Evolutionary conservation across 1,284 basidiomycete species (phyloP), one percentile per base, ranked within the genome.

Genomic region (Serendipita sp.): DNA sequence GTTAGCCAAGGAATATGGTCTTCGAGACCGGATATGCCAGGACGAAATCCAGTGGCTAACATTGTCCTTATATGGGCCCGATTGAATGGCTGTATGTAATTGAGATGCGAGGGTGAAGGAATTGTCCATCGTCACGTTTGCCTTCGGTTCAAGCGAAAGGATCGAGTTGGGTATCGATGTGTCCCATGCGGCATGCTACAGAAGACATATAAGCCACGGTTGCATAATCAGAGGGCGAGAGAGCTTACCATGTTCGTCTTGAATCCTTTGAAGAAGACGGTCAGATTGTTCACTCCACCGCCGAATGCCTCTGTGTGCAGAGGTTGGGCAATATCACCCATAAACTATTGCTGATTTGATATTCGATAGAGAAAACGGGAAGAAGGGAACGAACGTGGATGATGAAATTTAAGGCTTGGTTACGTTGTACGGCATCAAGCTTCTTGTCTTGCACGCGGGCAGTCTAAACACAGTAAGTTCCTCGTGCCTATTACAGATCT

Each of bases 271-370:
- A 53, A 53, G 13, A 29, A n/a, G 13, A 53, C 49, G 49, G 49
- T n/a, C 12, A 53, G 15, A 29, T 53, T 53, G 26, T 53, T 53
- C 29, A 53, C 49, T 1, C 49, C 49, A 12, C 26, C 12, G 1
- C 49, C 49, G 10, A 12, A 53, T 53, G 15, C 49, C 49, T 53
- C 49, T n/a, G 49, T 53, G 29, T 53, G 49, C 10, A 53, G 49
- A 13, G 49, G 49, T 53, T 53, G 49, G 10, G 49, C 49, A 53
- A 53, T 53, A 26, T 53, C 49, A 53, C 49, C 49, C 49, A 53
- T 53, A 53, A 53, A 53, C 49, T 53, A 53, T 26, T 10, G 17
- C 17, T 17, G 43, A 44, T 13, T n/a, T 53, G 2, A 29, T 53
- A 53, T 53, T 12, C 10, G 49, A 13, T 1, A 53, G 26, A 2